These are phyloP conservation scores for Hyaloscypha bicolor DNA, from an alignment of 495 filamentous ascomycete genomes.

Conservation along the genomic window DNA sequence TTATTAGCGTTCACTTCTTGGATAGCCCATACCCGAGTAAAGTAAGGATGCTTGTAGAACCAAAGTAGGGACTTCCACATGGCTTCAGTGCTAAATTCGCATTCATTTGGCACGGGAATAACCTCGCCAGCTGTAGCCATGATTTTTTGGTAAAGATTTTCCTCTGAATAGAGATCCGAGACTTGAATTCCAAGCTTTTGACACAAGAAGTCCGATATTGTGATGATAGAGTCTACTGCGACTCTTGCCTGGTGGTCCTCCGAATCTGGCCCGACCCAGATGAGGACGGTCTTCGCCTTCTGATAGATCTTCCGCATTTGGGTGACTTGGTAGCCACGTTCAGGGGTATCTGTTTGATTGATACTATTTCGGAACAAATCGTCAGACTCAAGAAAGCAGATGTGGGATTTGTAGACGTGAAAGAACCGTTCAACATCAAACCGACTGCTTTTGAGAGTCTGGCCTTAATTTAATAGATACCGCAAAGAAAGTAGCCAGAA, in stretches of 20 bases:
- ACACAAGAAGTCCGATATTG: constrained; percentile 24
- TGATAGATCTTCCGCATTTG: constrained; percentile 24
- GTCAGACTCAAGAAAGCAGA: constrained; percentile 3
- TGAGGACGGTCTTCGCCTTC: constrained; percentile 17
- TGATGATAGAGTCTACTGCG: constrained; percentile 23
- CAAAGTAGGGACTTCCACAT: constrained; percentile 29
- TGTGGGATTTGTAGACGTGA: background rate
- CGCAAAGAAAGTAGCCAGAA: background rate
- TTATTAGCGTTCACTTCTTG: constrained; percentile 27
- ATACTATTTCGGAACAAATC: constrained; percentile 27
- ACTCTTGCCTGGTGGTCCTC: constrained; percentile 8
- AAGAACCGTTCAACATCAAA: background rate
- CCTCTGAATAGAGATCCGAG: constrained; percentile 19
- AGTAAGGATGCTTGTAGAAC: constrained; percentile 27
- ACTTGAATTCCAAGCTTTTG: constrained; percentile 21
- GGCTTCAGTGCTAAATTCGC: constrained; percentile 21
- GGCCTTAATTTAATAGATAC: background rate
- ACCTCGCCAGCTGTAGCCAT: constrained; percentile 15
- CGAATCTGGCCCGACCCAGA: constrained; percentile 18
- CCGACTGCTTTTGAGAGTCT: background rate
- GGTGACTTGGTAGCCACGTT: constrained; percentile 34
- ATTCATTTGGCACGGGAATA: constrained; percentile 23
- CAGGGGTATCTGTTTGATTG: constrained; percentile 33
- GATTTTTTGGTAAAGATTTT: constrained; percentile 25
- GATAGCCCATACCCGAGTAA: constrained; percentile 29